Evolutionary conservation across 352 stramenopile species (phyloP), one percentile per base, ranked within the genome.

Genomic region (Achlya hypogyna): DNA sequence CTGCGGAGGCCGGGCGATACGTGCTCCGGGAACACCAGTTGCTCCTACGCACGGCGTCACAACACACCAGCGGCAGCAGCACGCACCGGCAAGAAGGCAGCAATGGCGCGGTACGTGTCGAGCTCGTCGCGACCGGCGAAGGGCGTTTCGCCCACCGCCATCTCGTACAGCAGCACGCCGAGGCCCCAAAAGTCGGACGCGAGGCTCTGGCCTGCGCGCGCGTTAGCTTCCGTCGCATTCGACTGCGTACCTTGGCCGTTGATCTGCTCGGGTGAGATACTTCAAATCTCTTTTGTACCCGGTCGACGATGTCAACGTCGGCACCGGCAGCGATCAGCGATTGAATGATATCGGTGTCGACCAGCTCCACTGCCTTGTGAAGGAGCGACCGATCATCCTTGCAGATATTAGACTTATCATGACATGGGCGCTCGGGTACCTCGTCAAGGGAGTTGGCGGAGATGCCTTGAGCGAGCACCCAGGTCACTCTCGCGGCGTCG

Each of bases 151-250:
- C 90, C 91, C 40, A 82, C 87, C 1, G 97, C 72, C 29, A 98
- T 79, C 74, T 98, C 93, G 75, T 97, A 98, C 75, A 98, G 91
- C 62, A 98, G 82, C 62, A 96, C 91, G 25, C 93, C 93, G 34
- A 98, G 79, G 12, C 91, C 84, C 93, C 93, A 98, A 72, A 97
- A 98, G 69, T 98, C 93, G 4, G 84, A 81, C 43, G 78, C 79
- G 12, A 93, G 87, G 62, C 89, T 90, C 72, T 95, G 86, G 12
- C 86, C 84, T 92, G 31, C 5, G 23, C 49, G 49, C n/a, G 27
- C 3, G 42, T 27, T 34, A 54, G 53, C 35, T 53, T 34, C 25
- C 29, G n/a, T 34, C 27, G 23, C 22, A 20, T 47, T 53, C 14
- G 9, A 54, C 23, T 40, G 47, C 58, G 25, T 45, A 89, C 84